Percentiles rank a stretch among this genome's conserved stretches.
Evolutionary conservation across 805 yeast species (phyloP).

Genomic region (Yamadazyma phyllophila): DNA sequence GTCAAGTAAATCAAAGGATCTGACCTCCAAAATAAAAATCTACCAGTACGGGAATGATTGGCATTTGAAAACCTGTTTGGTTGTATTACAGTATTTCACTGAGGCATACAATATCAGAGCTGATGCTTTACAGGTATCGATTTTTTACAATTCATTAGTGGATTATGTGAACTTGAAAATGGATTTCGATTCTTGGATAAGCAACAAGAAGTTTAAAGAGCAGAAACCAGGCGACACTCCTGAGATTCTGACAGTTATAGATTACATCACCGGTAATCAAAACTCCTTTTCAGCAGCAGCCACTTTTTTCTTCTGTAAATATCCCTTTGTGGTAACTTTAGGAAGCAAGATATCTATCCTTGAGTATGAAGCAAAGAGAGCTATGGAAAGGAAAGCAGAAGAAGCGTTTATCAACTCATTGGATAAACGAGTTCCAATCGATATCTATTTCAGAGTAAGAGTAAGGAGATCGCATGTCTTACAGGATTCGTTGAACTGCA

Average conservation of each 20-base stretch:
- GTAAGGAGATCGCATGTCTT: constrained; percentile 69
- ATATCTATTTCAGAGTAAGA: constrained; percentile 64
- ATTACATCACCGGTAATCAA: constrained; percentile 46
- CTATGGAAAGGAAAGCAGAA: constrained; percentile 85
- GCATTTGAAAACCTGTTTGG: constrained; percentile 71
- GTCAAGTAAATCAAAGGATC: constrained; percentile 13
- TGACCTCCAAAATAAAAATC: constrained; percentile 40
- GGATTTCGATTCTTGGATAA: constrained; percentile 87
- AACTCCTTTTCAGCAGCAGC: constrained; percentile 21
- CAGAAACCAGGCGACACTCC: constrained; percentile 17
- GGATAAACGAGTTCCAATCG: constrained; percentile 57
- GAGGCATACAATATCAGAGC: constrained; percentile 47
- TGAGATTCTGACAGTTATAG: constrained; percentile 42
- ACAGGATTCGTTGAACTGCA: constrained; percentile 68
- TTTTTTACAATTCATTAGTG: constrained; percentile 75
- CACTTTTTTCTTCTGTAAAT: constrained; percentile 69
- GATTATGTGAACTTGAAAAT: constrained; percentile 74
- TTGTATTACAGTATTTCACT: constrained; percentile 53
- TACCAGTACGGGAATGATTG: constrained; percentile 76
- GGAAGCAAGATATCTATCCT: constrained; percentile 80
- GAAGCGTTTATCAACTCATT: constrained; percentile 80
- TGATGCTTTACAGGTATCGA: constrained; percentile 29
- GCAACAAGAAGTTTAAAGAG: constrained; percentile 24
- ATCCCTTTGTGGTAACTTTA: constrained; percentile 75
- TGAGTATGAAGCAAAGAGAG: constrained; percentile 76